Conservation (phyloP, 768 basidiomycete species). For the Boletales sp. region DNA sequence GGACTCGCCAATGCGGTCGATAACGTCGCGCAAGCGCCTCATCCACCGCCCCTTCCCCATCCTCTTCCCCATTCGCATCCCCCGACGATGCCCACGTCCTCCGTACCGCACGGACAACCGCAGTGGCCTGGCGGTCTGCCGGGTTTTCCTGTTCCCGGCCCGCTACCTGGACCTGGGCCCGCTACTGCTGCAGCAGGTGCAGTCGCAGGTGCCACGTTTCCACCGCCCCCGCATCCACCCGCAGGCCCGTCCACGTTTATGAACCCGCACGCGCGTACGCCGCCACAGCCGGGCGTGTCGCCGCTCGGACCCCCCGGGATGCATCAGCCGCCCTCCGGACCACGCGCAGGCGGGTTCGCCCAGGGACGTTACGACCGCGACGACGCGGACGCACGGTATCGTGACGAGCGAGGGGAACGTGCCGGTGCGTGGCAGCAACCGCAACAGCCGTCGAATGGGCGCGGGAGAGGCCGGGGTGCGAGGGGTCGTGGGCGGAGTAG, state of each 20-base stretch:
- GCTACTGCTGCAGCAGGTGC: not conserved
- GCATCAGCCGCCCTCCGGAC: slow-evolving; percentile 25
- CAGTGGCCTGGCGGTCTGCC: slow-evolving; percentile 24
- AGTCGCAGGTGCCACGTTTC: not conserved
- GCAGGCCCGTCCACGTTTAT: slow-evolving; percentile 14
- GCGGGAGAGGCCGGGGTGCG: slow-evolving; percentile 30
- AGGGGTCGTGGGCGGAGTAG: slow-evolving; percentile 25
- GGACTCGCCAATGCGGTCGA: slow-evolving; percentile 26
- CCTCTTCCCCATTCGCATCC: slow-evolving; percentile 11
- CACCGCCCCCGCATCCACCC: not conserved
- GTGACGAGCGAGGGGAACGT: slow-evolving; percentile 36
- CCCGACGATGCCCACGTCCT: slow-evolving; percentile 4
- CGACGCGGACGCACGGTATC: slow-evolving; percentile 20
- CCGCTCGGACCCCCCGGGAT: slow-evolving; percentile 9
- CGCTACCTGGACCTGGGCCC: slow-evolving; percentile 7
- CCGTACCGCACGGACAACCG: slow-evolving; percentile 12
- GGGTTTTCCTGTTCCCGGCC: slow-evolving; percentile 15
- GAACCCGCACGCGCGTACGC: slow-evolving; percentile 13
- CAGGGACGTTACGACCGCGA: slow-evolving; percentile 28
- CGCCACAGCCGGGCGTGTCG: slow-evolving; percentile 26
- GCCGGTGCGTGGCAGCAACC: slow-evolving; percentile 25
- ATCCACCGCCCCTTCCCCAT: not conserved
- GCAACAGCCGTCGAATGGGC: slow-evolving; percentile 21
- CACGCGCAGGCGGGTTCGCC: slow-evolving; percentile 25
- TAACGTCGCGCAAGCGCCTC: slow-evolving; percentile 17